Conservation (phyloP, 768 basidiomycete genomes). For the Cyclocybe cylindracea region DNA sequence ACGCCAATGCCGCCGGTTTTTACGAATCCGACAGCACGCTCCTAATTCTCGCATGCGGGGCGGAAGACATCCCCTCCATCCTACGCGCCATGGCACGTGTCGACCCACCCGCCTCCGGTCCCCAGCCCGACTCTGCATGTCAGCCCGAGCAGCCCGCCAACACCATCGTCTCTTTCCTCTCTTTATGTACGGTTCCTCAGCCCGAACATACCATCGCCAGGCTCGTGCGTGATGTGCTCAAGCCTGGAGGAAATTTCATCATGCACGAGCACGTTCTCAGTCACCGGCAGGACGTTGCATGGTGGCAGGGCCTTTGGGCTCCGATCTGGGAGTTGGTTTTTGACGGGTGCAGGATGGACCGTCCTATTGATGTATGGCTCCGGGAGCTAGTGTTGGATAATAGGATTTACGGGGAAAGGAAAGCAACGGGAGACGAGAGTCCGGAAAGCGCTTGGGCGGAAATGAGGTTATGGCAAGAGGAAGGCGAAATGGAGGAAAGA, state of each 20-base stretch:
- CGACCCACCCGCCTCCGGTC: constrained; percentile 13
- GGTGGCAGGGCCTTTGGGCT: constrained; percentile 78
- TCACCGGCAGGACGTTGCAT: constrained; percentile 50
- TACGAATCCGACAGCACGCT: constrained; percentile 52
- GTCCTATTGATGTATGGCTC: constrained; percentile 53
- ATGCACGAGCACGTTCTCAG: constrained; percentile 74
- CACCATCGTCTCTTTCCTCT: constrained; percentile 65
- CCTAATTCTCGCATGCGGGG: constrained; percentile 61
- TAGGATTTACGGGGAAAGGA: too few species aligned
- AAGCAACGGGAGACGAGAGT: constrained; percentile 11
- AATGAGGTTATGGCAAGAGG: constrained; percentile 45
- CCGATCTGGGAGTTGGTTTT: constrained; percentile 63
- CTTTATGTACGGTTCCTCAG: constrained; percentile 64
- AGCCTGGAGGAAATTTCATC: constrained; percentile 63
- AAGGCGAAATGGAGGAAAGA: constrained; percentile 54
- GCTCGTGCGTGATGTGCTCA: constrained; percentile 54
- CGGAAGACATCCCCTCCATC: constrained; percentile 56
- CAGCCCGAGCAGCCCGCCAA: constrained; percentile 35
- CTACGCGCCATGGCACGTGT: constrained; percentile 32
- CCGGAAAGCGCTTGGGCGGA: constrained; percentile 50
- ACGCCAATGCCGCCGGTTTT: constrained; percentile 54
- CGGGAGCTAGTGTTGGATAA: constrained; percentile 29
- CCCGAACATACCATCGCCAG: constrained; percentile 48
- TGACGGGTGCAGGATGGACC: constrained; percentile 66
- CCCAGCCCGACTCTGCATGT: constrained; percentile 6